Evolutionary conservation across 345 rosid genomes (phyloP), one percentile per base, ranked within the genome.

Genomic region (Salix udensis): DNA sequence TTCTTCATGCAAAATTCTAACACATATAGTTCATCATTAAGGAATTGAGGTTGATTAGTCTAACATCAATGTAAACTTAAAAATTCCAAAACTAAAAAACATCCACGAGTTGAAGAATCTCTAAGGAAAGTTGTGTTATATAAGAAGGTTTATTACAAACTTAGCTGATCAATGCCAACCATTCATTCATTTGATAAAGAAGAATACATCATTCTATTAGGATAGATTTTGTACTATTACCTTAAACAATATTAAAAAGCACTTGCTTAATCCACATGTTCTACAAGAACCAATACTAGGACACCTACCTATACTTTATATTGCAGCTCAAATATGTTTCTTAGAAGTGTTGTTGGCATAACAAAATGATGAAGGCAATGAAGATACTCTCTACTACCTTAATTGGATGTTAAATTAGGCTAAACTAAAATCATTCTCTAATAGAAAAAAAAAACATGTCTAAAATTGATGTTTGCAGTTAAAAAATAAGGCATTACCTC

Each of bases 281-380:
- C 23, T n/a, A 1, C 0, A n/a, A 8, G 5, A 2, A 6, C 5
- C 4, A 7, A 0, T n/a, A n/a, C 3, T 1, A 0, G 13, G 28
- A 58, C 0, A 4, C 13, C 28, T 0, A 58, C 0, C n/a, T 58
- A 6, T 58, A 18, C 52, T 46, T 1, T 58, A 8, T 24, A 58
- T 58, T 19, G 10, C 2, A 34, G 2, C 4, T 3, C 0, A 39
- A 39, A 39, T 39, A 10, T 10, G 12, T 15, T 39, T 1, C 10
- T 39, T 39, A 9, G 3, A 1, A 39, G 42, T 39, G 11, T 9
- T 39, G 12, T 39, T 53, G n/a, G 8, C 61, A 53, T 1, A 53
- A 53, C 5, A 53, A 21, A 18, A 18, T 18, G 61, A 53, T 53
- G 61, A 53, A 53, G 7, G 9, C 1, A 53, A 53, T 0, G 2